phyloP scores from a whole-genome alignment of 345 rosid genomes.

The Salix koriyanagi region DNA sequence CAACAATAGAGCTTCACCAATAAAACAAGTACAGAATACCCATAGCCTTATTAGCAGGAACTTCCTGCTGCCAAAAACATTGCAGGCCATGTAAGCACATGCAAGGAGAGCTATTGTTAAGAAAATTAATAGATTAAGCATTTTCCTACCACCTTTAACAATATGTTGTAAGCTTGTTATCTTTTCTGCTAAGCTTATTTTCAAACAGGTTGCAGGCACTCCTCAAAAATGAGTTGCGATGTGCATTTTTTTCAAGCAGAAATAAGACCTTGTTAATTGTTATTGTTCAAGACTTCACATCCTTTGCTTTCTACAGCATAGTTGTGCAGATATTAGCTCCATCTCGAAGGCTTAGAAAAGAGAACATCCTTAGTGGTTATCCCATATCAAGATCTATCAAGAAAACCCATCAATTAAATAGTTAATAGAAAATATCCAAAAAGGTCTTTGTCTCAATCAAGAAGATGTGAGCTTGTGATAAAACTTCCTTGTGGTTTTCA shows the following conservation, averaged over 20 bases:
- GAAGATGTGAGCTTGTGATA: background rate
- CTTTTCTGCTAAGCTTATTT: background rate
- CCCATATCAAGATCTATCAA: background rate
- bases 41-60: background rate
- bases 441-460: background rate
- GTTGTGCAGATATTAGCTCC: background rate
- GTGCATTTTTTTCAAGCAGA: too few species aligned
- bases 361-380: background rate
- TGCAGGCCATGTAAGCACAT: too few species aligned
- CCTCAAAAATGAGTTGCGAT: background rate
- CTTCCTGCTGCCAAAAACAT: too few species aligned
- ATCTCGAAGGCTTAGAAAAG: background rate
- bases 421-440: background rate
- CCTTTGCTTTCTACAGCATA: background rate
- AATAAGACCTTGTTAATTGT: background rate
- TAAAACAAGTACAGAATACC: background rate
- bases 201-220: background rate
- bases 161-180: background rate
- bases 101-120: background rate
- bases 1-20: background rate
- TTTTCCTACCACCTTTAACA: background rate
- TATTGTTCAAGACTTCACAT: background rate
- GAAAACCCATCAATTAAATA: background rate
- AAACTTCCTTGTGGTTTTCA: background rate
- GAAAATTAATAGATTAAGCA: background rate